Conservation (phyloP, 441 rosid genomes). For the Dalechampia spathulata region DNA sequence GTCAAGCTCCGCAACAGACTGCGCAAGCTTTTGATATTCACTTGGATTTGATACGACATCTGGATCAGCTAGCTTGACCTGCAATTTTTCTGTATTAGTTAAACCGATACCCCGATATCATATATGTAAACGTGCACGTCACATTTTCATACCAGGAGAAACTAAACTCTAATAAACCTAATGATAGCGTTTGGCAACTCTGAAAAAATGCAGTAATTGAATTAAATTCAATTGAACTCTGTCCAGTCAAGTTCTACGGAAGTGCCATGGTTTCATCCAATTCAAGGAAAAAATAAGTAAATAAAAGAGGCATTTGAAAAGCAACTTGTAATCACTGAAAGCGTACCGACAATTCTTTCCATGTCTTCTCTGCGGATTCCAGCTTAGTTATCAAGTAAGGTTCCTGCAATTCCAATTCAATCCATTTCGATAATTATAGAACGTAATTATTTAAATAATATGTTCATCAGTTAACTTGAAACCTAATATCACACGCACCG, state of each 20-base stretch:
- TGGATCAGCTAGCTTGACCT: conserved; percentile 89
- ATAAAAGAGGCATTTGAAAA: no score
- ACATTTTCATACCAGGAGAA: no score
- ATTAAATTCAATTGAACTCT: no score
- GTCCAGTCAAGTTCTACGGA: no score
- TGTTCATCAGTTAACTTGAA: not conserved
- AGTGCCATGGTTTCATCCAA: no score
- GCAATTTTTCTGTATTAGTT: conserved; percentile 5
- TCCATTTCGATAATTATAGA: no score
- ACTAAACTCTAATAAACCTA: no score
- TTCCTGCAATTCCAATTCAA: conserved; percentile 40
- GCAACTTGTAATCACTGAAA: not conserved
- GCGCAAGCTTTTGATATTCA: conserved; percentile 85
- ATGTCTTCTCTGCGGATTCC: conserved; percentile 89
- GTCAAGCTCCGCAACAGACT: conserved; percentile 75
- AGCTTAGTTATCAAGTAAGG: conserved; percentile 68
- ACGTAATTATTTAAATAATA: no score
- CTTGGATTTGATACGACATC: conserved; percentile 70
- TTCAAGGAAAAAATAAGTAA: no score
- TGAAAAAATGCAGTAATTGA: no score
- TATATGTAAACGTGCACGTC: not conserved
- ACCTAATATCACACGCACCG: conserved; percentile 38
- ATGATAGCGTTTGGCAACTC: no score
- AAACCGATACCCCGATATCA: not conserved
- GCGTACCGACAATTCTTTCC: conserved; percentile 88